Conservation (phyloP, 768 basidiomycete species). For the Pleurotus salmoneostramineus region DNA sequence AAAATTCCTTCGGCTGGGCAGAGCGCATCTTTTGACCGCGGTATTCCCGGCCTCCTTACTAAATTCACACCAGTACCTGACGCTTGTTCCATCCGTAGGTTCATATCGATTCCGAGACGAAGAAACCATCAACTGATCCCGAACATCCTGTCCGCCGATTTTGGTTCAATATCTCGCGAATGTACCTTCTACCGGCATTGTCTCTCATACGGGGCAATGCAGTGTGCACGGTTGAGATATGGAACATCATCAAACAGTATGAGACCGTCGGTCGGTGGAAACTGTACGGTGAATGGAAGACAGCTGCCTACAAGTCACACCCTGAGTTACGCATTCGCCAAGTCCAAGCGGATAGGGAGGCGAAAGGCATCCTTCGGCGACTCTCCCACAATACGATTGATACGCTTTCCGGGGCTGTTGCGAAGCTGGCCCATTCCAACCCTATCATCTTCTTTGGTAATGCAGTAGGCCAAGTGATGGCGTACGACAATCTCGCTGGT, state of each 20-base stretch:
- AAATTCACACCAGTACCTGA: neutral
- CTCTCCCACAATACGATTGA: slow-evolving; percentile 83
- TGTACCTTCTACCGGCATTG: slow-evolving; percentile 82
- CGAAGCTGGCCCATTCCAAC: slow-evolving; percentile 92
- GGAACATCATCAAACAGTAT: slow-evolving; percentile 82
- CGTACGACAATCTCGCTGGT: slow-evolving; percentile 89
- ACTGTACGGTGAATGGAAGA: slow-evolving; percentile 95
- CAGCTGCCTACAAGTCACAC: slow-evolving; percentile 64
- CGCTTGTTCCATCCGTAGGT: slow-evolving; percentile 23
- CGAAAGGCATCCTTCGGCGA: slow-evolving; percentile 85
- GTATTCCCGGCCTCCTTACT: slow-evolving; percentile 25
- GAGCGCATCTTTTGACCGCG: slow-evolving; percentile 53
- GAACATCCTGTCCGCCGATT: slow-evolving; percentile 65
- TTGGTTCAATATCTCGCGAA: slow-evolving; percentile 80
- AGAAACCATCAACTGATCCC: slow-evolving; percentile 49
- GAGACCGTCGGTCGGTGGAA: slow-evolving; percentile 81
- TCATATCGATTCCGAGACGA: slow-evolving; percentile 55
- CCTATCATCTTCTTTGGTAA: slow-evolving; percentile 88
- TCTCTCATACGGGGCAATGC: slow-evolving; percentile 84
- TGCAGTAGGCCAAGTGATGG: slow-evolving; percentile 91
- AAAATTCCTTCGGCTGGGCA: slow-evolving; percentile 77
- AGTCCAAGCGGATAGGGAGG: slow-evolving; percentile 82
- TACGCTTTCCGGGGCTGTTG: slow-evolving; percentile 80
- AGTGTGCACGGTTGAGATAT: slow-evolving; percentile 87
- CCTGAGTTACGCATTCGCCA: slow-evolving; percentile 76